Conservation (phyloP, 2,329 filamentous ascomycete genomes). For the Setomelanomma holmii region DNA sequence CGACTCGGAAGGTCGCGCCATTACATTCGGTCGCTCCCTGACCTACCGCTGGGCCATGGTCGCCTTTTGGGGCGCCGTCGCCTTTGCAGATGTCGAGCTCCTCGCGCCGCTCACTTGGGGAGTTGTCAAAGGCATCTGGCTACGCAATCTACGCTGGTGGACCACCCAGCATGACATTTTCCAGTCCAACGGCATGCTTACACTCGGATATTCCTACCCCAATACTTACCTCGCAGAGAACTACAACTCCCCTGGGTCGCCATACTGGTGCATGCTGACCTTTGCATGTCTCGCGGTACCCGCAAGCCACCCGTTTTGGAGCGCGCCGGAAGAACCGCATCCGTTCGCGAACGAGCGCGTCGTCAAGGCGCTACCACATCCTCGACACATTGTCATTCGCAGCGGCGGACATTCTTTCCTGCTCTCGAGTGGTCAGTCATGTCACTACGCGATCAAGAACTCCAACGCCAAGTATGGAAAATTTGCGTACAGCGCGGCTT, state of each 20-base stretch:
- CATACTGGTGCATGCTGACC: slow-evolving; percentile 81
- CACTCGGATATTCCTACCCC: slow-evolving; percentile 78
- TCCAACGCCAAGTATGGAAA: slow-evolving; percentile 83
- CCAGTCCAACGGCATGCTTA: slow-evolving; percentile 75
- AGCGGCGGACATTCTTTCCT: slow-evolving; percentile 79
- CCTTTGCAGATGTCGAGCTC: slow-evolving; percentile 76
- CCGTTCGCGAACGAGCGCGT: slow-evolving; percentile 63
- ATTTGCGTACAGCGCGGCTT: slow-evolving; percentile 79
- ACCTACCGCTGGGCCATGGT: slow-evolving; percentile 87
- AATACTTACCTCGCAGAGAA: slow-evolving; percentile 85
- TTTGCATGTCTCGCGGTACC: slow-evolving; percentile 77
- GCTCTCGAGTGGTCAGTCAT: slow-evolving; percentile 75
- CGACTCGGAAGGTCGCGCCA: slow-evolving; percentile 72
- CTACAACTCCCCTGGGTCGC: slow-evolving; percentile 76
- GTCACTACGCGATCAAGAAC: slow-evolving; percentile 81
- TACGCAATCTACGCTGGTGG: slow-evolving; percentile 82
- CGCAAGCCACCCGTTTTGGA: slow-evolving; percentile 77
- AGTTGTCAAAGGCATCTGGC: slow-evolving; percentile 76
- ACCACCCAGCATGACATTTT: slow-evolving; percentile 77
- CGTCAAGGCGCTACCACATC: slow-evolving; percentile 69
- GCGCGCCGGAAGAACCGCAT: slow-evolving; percentile 68
- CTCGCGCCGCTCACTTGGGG: slow-evolving; percentile 78
- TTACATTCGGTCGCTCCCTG: slow-evolving; percentile 79
- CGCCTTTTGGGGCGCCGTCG: slow-evolving; percentile 81
- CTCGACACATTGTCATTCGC: slow-evolving; percentile 75